Base-by-base conservation (phyloP, 129 eudicot genomes). In the Mikania micrantha region DNA sequence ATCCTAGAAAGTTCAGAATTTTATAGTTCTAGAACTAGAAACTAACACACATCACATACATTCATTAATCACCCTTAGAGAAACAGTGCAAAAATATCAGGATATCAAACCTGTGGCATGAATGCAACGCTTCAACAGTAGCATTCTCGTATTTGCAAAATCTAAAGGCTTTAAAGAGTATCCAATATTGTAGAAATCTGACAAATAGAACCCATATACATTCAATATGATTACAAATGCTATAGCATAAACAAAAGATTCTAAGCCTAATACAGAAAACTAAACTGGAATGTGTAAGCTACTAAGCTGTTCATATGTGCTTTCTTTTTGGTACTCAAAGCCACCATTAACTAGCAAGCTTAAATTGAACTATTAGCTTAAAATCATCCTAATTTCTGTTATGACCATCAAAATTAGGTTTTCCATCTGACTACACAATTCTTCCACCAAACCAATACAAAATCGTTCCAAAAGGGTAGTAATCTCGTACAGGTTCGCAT, bases 71-170 rank as follows among this genome's bases (percentile, higher is more conserved):
- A 9, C 52, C 34, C 50, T 44, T 32, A 56, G 58, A 52, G 32
- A 61, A 69, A 50, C 53, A 54, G 34, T 49, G 63, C 2, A 58
- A 22, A 42, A 41, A 58, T 12, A 12, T 45, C 21, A 21, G 25
- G 29, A 81, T 31, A 60, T 27, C 64, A 66, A 74, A 91, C 98
- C 98, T 91, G 98, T 91, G 74, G 91, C 88, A 79, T 91, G 98
- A 64, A 85, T 74, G 69, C 62, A 74, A 13, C 91, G 91, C 82
- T 73, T 85, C 16, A 41, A 67, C 5, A 48, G 31, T 39, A 74
- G 68, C 66, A 74, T 47, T 21, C 83, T 75, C 40, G 59, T 60
- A 65, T 65, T 68, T 57, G 70, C 75, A 79, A 81, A 68, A 20
- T 72, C 84, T 41, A 66, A 52, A 44, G 52, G 77, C 49, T 69